phyloP scores from a whole-genome alignment of 129 eudicot genomes.

The Artemisia annua region DNA sequence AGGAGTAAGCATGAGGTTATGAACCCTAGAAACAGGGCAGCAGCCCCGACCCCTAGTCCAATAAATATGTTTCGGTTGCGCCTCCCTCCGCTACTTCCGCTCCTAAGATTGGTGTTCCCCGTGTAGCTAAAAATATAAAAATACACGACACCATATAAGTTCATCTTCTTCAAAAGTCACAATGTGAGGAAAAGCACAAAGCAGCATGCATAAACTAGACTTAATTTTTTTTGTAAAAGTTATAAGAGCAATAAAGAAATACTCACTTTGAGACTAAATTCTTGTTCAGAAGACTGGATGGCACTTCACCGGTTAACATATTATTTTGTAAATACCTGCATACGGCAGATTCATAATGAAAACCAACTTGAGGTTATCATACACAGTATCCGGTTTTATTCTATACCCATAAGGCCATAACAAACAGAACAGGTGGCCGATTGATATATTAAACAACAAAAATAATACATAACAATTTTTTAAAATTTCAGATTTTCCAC shows the following conservation, averaged over 20 bases:
- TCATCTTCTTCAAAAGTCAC: neutral
- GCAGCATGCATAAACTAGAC: neutral
- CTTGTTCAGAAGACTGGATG: constrained; percentile 62
- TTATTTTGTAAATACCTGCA: constrained; percentile 90
- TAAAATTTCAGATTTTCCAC: neutral
- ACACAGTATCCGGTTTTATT: neutral
- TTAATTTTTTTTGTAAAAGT: neutral
- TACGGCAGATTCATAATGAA: constrained; percentile 12
- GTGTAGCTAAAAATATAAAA: constrained; percentile 54
- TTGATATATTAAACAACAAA: constrained; percentile 5
- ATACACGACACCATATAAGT: neutral
- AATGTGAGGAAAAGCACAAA: neutral
- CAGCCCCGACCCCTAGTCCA: constrained; percentile 75
- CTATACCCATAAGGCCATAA: neutral
- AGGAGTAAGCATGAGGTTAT: constrained; percentile 63
- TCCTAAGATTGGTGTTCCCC: constrained; percentile 65
- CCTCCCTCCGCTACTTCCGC: constrained; percentile 42
- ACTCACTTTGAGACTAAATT: constrained; percentile 73
- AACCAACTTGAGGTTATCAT: neutral
- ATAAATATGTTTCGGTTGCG: constrained; percentile 61
- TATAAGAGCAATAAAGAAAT: constrained; percentile 5
- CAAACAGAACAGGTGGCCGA: constrained; percentile 1
- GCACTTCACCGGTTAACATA: constrained; percentile 67
- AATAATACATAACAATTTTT: neutral
- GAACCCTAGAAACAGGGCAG: constrained; percentile 72